Base-by-base conservation (phyloP, 2,329 filamentous ascomycete genomes). In the Cladosporium cucumerinum region DNA sequence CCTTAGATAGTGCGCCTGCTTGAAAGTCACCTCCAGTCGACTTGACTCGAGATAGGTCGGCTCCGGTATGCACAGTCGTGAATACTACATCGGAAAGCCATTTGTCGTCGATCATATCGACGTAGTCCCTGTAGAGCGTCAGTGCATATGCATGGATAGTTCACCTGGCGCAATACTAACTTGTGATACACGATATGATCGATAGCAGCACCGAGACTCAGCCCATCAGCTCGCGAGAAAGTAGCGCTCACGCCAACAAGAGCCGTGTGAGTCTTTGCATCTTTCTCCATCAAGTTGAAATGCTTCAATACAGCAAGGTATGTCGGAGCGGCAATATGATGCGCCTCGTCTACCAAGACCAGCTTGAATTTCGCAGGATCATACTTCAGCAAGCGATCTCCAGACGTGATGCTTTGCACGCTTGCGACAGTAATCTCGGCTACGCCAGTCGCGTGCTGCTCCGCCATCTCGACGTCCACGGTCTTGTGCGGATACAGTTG, bases 181-280 rank as follows among this genome's bases (percentile, higher is more conserved):
- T 93, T 95, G 77, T 98, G 94, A 72, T 97, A 98, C 57, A 97
- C 94, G 67, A 98, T 97, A 73, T 96, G 90, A 71, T 98, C 94
- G 71, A 98, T 95, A 34, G 90, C 93, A 14, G 89, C 83, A 1
- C 93, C 93, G 1, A 98, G 82, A 66, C 86, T 87, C 34, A 96
- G 80, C 0, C 94, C 94, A 73, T 98, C 94, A 66, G 92, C 92
- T 57, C 94, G 79, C n/a, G 86, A 87, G 68, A 89, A 84, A 1
- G 87, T 89, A 3, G 95, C 95, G 11, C 94, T 97, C 3, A 99
- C 93, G 5, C 95, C 95, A 14, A 99, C 89, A 16, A 99, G 81
- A 21, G 87, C 85, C 8, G 72, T 70, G 10, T 66, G 57, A 0
- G 91, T 64, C 49, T 60, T 63, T 18, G 58, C 43, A 16, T 57